These are phyloP conservation scores for Mucor mucedo DNA, from an alignment of 371 early-diverging fungal species.

Conservation along the genomic window DNA sequence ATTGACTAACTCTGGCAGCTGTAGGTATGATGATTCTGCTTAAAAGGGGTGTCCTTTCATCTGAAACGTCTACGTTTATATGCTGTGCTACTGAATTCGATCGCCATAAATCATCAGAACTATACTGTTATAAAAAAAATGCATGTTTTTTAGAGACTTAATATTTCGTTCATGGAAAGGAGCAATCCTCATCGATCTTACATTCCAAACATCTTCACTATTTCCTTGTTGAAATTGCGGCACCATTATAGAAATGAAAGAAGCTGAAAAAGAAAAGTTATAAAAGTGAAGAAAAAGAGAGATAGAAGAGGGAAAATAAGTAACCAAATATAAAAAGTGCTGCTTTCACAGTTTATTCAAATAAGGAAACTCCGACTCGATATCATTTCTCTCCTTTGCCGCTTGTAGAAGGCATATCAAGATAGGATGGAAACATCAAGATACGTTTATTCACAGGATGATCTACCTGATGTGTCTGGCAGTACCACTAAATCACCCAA, in stretches of 20 bases:
- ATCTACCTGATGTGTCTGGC: too few relatives aligned
- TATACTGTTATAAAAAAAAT: conserved; percentile 18
- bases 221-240: conserved; percentile 37
- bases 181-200: conserved; percentile 9
- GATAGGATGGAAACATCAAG: too few relatives aligned
- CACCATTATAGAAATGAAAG: conserved; percentile 19
- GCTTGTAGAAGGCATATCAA: too few relatives aligned
- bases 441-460: too few relatives aligned
- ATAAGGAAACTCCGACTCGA: too few relatives aligned
- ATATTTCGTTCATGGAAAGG: too few relatives aligned
- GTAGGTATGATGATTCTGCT: conserved; percentile 43
- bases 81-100: conserved; percentile 22
- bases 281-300: too few relatives aligned
- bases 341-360: too few relatives aligned
- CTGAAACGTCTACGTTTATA: conserved; percentile 23
- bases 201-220: conserved; percentile 37
- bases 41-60: conserved; percentile 50
- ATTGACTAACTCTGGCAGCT: conserved; percentile 43
- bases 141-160: neutral
- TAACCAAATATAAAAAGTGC: neutral
- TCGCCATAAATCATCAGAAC: conserved; percentile 35
- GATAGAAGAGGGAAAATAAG: neutral
- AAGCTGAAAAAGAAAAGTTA: neutral
- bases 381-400: too few relatives aligned
- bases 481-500: too few relatives aligned